Percentiles rank a stretch among this genome's conserved stretches.
Evolutionary conservation across 1,284 basidiomycete genomes (phyloP).

Genomic region (Ceratobasidium sp.): DNA sequence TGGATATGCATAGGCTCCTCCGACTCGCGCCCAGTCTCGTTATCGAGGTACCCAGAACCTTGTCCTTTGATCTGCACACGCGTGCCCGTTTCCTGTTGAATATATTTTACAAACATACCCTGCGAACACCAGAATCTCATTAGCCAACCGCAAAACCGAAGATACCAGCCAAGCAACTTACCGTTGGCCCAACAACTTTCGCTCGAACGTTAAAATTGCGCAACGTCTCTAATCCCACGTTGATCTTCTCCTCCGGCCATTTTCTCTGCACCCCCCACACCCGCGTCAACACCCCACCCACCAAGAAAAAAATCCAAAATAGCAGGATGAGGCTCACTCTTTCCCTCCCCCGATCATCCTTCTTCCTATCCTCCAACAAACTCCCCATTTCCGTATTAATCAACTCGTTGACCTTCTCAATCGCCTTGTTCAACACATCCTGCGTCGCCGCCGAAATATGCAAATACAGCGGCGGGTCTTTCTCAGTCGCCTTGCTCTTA

Average conservation of each 20-base stretch:
- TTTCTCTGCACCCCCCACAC: conserved; percentile 68
- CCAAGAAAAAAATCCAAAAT: neutral
- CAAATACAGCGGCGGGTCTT: conserved; percentile 93
- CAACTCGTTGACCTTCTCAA: conserved; percentile 86
- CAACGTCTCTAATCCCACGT: conserved; percentile 87
- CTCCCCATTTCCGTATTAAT: conserved; percentile 88
- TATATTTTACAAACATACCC: conserved; percentile 99
- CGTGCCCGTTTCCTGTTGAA: conserved; percentile 95
- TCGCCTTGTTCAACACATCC: conserved; percentile 82
- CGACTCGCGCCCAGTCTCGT: conserved; percentile 89
- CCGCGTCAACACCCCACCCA: neutral
- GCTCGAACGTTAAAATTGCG: conserved; percentile 98
- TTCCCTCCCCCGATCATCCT: conserved; percentile 66
- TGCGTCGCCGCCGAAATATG: conserved; percentile 89
- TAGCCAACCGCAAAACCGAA: neutral
- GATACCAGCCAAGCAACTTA: conserved; percentile 56
- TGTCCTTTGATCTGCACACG: conserved; percentile 98
- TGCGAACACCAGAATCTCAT: conserved; percentile 51
- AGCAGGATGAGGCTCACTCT: conserved; percentile 57
- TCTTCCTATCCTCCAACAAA: conserved; percentile 82
- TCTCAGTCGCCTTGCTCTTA: conserved; percentile 85
- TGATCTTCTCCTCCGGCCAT: conserved; percentile 96
- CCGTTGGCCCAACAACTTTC: conserved; percentile 95
- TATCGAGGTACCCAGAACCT: conserved; percentile 95
- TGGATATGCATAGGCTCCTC: conserved; percentile 96